Evolutionary conservation across 768 basidiomycete species (phyloP).

Genomic region (Trametes coccinea): DNA sequence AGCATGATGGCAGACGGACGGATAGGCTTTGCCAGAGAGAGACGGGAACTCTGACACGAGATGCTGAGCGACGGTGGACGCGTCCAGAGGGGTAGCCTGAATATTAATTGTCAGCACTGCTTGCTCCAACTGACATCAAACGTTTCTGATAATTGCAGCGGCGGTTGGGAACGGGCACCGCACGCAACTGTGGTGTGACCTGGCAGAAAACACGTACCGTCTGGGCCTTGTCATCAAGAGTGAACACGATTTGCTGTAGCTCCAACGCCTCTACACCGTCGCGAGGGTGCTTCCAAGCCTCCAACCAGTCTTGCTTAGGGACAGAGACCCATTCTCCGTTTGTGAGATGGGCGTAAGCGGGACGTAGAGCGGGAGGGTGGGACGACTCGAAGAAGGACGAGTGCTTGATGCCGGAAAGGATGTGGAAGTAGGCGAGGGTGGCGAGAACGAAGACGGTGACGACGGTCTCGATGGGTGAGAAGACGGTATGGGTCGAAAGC

Average conservation of each 20-base stretch:
- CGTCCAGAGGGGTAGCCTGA: constrained; percentile 36
- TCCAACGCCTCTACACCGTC: constrained; percentile 48
- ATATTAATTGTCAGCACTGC: constrained; percentile 3
- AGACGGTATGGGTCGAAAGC: constrained; percentile 70
- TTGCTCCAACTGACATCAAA: background rate
- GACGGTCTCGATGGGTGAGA: constrained; percentile 85
- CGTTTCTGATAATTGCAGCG: background rate
- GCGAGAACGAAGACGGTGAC: constrained; percentile 87
- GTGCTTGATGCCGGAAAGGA: constrained; percentile 87
- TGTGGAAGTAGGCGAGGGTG: constrained; percentile 93
- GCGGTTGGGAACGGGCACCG: no score
- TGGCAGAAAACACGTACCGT: constrained; percentile 34
- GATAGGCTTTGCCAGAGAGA: constrained; percentile 47
- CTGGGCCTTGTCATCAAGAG: constrained; percentile 43
- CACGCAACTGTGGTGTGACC: background rate
- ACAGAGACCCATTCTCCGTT: constrained; percentile 65
- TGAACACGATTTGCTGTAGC: constrained; percentile 73
- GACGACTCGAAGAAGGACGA: constrained; percentile 73
- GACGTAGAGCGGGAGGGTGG: constrained; percentile 47
- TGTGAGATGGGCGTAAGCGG: constrained; percentile 56
- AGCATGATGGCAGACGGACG: constrained; percentile 51
- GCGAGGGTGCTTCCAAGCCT: constrained; percentile 33
- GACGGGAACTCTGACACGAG: constrained; percentile 44
- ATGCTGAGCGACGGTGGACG: constrained; percentile 49
- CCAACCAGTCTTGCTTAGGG: constrained; percentile 52